Evolutionary conservation across 2,329 filamentous ascomycete species (phyloP).

Genomic region (Balansia obtecta): DNA sequence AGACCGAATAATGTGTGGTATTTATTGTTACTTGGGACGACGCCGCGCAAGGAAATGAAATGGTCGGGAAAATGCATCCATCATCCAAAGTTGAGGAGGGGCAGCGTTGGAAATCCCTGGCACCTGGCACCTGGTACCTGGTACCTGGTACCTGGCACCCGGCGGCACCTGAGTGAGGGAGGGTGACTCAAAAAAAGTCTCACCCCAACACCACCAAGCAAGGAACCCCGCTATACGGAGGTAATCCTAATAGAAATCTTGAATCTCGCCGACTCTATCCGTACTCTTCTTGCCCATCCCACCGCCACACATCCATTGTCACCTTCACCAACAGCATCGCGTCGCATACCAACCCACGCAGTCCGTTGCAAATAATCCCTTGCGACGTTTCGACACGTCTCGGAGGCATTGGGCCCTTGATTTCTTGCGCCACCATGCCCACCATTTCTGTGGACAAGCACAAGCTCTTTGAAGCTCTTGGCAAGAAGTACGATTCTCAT

Average conservation of each 20-base stretch:
- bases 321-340: neutral
- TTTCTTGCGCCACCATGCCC: conserved; percentile 51
- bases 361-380: neutral
- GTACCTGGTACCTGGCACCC: too few species aligned
- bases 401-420: conserved; percentile 13
- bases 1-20: too few species aligned
- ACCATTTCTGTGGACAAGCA: conserved; percentile 96
- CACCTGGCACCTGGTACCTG: too few species aligned
- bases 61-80: too few species aligned
- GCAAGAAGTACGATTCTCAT: conserved; percentile 52
- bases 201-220: neutral
- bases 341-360: conserved; percentile 1
- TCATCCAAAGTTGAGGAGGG: too few species aligned
- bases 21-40: too few species aligned
- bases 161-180: neutral
- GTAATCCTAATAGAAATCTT: too few species aligned
- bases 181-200: conserved; percentile 1
- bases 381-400: neutral
- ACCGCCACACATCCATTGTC: conserved; percentile 6
- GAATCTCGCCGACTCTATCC: neutral
- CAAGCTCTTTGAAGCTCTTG: conserved; percentile 84
- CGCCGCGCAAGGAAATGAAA: too few species aligned
- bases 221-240: conserved; percentile 6
- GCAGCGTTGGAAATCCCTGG: neutral
- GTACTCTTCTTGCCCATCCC: conserved; percentile 1